Evolutionary conservation across 2,329 filamentous ascomycete species (phyloP).

Genomic region (Aspergillus novofumigatus): DNA sequence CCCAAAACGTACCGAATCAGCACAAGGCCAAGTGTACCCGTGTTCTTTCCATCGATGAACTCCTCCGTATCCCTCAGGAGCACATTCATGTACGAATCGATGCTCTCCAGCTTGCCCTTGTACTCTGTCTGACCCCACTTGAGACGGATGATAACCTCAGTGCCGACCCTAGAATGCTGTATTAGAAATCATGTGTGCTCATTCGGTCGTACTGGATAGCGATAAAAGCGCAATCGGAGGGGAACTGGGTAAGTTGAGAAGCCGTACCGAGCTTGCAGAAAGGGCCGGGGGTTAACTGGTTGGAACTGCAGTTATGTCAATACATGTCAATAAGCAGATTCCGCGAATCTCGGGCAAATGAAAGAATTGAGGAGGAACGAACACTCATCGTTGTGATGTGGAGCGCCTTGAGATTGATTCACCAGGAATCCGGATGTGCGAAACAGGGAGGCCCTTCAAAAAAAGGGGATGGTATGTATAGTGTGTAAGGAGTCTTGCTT

Average conservation of each 20-base stretch:
- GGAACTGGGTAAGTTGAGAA: conserved; percentile 3
- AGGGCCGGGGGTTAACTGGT: conserved; percentile 92
- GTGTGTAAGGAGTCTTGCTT: background rate
- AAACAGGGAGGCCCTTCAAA: background rate
- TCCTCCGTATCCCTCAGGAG: conserved; percentile 89
- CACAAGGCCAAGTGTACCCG: conserved; percentile 81
- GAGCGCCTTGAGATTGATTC: conserved; percentile 6
- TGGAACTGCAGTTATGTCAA: conserved; percentile 60
- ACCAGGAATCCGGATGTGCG: conserved; percentile 2
- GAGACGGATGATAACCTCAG: conserved; percentile 83
- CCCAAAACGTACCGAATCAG: conserved; percentile 69
- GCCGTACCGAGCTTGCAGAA: conserved; percentile 85
- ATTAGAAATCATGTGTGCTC: conserved; percentile 8
- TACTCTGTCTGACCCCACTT: conserved; percentile 99
- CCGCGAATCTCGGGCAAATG: conserved; percentile 25
- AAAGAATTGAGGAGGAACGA: conserved; percentile 9
- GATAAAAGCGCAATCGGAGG: background rate
- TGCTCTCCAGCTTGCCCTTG: conserved; percentile 84
- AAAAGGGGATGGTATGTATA: background rate
- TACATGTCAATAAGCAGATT: background rate
- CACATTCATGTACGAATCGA: conserved; percentile 99
- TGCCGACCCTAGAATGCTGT: conserved; percentile 63
- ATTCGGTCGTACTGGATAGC: background rate
- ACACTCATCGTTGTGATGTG: conserved; percentile 30
- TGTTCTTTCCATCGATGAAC: conserved; percentile 82